Percentiles rank a stretch among this genome's conserved stretches.
Evolutionary conservation across 495 filamentous ascomycete species (phyloP).

Genomic region (Cercophora scortea): DNA sequence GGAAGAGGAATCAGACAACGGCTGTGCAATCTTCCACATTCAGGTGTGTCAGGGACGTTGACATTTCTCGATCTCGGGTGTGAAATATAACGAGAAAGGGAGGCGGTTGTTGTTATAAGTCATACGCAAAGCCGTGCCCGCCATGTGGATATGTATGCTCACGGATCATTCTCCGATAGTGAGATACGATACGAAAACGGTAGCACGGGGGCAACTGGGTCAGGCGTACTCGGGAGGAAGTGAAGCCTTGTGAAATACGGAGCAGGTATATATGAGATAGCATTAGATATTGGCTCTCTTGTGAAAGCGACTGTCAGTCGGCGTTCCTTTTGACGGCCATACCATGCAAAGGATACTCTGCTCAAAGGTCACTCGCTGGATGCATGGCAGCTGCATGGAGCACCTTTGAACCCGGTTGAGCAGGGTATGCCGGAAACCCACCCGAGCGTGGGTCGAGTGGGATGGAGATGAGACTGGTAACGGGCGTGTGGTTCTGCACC

Average conservation of each 20-base stretch:
- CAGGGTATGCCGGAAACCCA: slow-evolving; percentile 22
- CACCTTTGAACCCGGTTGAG: slow-evolving; percentile 3
- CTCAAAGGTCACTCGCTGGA: slow-evolving; percentile 4
- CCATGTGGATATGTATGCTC: too few species aligned
- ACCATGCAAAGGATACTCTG: background rate
- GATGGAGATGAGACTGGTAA: slow-evolving; percentile 9
- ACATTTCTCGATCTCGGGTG: background rate
- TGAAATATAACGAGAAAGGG: background rate
- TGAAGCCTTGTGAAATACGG: too few species aligned
- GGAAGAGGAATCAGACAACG: too few species aligned
- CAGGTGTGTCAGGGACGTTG: background rate
- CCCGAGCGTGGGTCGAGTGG: slow-evolving; percentile 16
- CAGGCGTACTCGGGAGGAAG: too few species aligned
- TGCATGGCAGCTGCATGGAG: slow-evolving; percentile 5
- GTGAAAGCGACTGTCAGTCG: background rate
- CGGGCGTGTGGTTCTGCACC: slow-evolving; percentile 1
- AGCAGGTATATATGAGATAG: too few species aligned
- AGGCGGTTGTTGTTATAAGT: background rate
- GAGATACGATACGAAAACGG: background rate
- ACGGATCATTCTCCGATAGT: background rate
- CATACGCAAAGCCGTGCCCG: background rate
- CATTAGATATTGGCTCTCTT: too few species aligned
- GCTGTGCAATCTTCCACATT: too few species aligned
- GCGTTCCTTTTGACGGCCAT: background rate
- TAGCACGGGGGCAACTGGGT: too few species aligned